Evolutionary conservation across 176 grass and related monocot species (phyloP).

Genomic region (Aegilops speltoides): DNA sequence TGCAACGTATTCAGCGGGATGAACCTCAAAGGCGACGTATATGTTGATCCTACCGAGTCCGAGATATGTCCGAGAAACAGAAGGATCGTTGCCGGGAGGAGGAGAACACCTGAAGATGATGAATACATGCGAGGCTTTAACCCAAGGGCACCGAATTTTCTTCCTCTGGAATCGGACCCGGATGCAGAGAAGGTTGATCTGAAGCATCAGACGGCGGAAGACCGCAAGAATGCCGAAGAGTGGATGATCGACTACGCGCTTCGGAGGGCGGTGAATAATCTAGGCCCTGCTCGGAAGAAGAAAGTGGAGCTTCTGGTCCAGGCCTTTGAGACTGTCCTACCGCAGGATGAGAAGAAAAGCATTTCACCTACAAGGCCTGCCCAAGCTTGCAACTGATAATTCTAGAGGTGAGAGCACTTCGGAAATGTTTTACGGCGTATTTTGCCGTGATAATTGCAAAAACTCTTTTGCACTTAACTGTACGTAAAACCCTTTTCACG

Average conservation of each 20-base stretch:
- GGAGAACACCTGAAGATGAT: conserved; percentile 47
- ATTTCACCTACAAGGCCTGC: conserved; percentile 26
- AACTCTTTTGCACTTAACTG: too few relatives aligned
- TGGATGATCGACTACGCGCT: conserved; percentile 96
- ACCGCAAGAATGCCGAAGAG: conserved; percentile 95
- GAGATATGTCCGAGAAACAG: conserved; percentile 29
- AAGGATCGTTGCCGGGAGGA: conserved; percentile 60
- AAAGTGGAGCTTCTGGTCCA: conserved; percentile 93
- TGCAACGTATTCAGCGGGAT: conserved; percentile 48
- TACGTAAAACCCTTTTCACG: neutral
- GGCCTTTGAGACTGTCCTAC: conserved; percentile 82
- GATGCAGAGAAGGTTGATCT: conserved; percentile 88
- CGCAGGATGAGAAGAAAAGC: conserved; percentile 47
- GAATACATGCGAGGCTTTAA: conserved; percentile 81
- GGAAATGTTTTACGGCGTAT: neutral
- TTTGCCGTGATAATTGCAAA: neutral
- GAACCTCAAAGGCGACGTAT: conserved; percentile 58
- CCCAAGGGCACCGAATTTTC: conserved; percentile 71
- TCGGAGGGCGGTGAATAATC: conserved; percentile 56
- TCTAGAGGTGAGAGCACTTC: conserved; percentile 31
- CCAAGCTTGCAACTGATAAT: conserved; percentile 43
- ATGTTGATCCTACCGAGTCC: conserved; percentile 42
- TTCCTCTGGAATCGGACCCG: conserved; percentile 69
- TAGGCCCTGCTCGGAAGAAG: conserved; percentile 68
- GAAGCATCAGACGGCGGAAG: conserved; percentile 80